Conservation (phyloP, 257 asterid species). For the Scutellaria galericulata region DNA sequence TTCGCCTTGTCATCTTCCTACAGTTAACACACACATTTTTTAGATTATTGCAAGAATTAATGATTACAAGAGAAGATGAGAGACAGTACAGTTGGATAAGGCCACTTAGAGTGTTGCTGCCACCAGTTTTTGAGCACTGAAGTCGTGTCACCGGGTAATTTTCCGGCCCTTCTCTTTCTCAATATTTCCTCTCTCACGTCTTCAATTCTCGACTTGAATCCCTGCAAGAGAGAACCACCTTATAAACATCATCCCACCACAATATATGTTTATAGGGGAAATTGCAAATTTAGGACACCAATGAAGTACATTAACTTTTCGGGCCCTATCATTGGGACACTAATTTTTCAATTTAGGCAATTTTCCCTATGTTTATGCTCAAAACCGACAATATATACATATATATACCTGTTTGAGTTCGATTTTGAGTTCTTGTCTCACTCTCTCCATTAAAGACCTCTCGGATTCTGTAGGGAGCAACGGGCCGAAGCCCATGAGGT, state of each 20-base stretch:
- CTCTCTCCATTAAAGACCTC: conserved; percentile 93
- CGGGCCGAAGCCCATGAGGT: conserved; percentile 90
- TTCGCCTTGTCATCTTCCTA: conserved; percentile 98
- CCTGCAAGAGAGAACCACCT: conserved; percentile 48
- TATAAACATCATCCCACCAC: too few species aligned
- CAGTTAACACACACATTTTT: not conserved
- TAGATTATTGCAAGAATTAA: too few species aligned
- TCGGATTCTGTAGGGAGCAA: conserved; percentile 96
- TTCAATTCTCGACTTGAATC: conserved; percentile 90
- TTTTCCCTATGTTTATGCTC: too few species aligned
- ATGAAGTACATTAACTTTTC: too few species aligned
- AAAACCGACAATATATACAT: too few species aligned
- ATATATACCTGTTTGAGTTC: conserved; percentile 85
- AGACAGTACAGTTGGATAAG: conserved; percentile 82
- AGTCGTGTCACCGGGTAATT: conserved; percentile 94
- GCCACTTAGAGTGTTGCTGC: conserved; percentile 99
- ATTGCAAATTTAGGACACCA: too few species aligned
- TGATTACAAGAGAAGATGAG: not conserved
- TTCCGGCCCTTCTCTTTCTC: conserved; percentile 94
- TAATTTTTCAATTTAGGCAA: too few species aligned
- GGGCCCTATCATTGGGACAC: too few species aligned
- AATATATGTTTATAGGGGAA: too few species aligned
- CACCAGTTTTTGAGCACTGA: conserved; percentile 90
- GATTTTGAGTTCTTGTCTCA: conserved; percentile 87
- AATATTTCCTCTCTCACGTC: conserved; percentile 95